These are phyloP conservation scores for Ogataea methanolica DNA, from an alignment of 805 yeast species.

Conservation along the genomic window DNA sequence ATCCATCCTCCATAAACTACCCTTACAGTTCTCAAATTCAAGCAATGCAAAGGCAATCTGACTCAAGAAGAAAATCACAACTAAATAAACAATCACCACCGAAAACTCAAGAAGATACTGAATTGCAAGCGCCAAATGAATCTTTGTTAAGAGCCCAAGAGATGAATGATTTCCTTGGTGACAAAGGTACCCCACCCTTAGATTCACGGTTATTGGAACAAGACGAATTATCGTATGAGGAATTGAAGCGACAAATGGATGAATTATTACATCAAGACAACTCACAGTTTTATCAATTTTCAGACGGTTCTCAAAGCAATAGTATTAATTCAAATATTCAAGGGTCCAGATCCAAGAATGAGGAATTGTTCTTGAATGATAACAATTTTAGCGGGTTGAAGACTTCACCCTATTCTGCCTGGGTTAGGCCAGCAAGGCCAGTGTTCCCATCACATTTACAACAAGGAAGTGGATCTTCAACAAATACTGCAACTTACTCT, in stretches of 20 bases:
- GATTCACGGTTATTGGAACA: not conserved
- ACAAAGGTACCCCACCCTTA: not conserved
- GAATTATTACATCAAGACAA: slow-evolving; percentile 14
- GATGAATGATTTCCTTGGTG: slow-evolving; percentile 12
- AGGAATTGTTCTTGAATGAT: too few species aligned
- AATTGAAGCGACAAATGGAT: slow-evolving; percentile 20
- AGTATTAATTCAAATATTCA: not conserved
- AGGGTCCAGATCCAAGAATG: not conserved
- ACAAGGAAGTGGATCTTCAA: not conserved
- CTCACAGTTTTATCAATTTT: slow-evolving; percentile 12
- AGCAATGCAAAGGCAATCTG: too few species aligned
- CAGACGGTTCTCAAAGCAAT: too few species aligned
- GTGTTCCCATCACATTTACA: too few species aligned
- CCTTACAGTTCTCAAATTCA: not conserved
- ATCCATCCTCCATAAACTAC: slow-evolving; percentile 1
- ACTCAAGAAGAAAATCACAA: too few species aligned
- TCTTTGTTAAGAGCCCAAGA: slow-evolving; percentile 5
- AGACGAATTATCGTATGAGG: slow-evolving; percentile 10
- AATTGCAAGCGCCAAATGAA: not conserved
- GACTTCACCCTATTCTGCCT: too few species aligned
- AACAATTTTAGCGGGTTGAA: too few species aligned
- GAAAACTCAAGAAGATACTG: too few species aligned
- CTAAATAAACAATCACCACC: too few species aligned
- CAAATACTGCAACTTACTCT: not conserved
- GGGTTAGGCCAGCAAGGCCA: too few species aligned